Conservation (phyloP, 129 eudicot genomes). For the Flaveria robusta region DNA sequence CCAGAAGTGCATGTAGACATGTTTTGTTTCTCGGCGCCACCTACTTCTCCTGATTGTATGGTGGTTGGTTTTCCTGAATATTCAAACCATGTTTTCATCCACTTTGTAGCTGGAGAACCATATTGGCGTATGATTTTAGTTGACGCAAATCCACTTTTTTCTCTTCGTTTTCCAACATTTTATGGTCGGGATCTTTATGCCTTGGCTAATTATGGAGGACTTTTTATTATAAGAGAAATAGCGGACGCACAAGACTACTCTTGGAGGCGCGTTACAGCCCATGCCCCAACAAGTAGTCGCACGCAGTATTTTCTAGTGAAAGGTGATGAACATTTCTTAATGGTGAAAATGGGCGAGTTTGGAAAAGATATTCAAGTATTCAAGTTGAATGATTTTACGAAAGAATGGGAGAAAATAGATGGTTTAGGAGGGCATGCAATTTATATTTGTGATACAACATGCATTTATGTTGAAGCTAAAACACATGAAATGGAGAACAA, state of each 20-base stretch:
- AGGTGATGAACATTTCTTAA: neutral
- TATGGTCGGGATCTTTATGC: neutral
- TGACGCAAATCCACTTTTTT: neutral
- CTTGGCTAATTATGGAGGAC: neutral
- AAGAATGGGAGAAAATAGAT: slow-evolving; percentile 4
- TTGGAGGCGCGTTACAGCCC: neutral
- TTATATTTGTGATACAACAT: neutral
- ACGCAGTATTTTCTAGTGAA: neutral
- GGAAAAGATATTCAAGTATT: neutral
- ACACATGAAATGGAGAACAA: neutral
- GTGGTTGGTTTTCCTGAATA: neutral
- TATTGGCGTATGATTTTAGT: neutral
- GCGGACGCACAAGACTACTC: neutral
- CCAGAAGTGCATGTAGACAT: neutral
- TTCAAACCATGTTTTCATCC: neutral
- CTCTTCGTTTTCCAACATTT: neutral
- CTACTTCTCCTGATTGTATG: neutral
- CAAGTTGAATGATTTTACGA: neutral
- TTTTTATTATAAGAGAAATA: neutral
- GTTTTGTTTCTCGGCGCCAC: too few species aligned
- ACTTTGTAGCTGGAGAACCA: neutral
- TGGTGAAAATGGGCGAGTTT: neutral
- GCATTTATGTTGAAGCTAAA: neutral
- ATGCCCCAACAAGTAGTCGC: neutral
- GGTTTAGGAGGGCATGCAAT: neutral